Evolutionary conservation across 306 rosid species (phyloP).

Genomic region (Dalbergia cochinchinensis): DNA sequence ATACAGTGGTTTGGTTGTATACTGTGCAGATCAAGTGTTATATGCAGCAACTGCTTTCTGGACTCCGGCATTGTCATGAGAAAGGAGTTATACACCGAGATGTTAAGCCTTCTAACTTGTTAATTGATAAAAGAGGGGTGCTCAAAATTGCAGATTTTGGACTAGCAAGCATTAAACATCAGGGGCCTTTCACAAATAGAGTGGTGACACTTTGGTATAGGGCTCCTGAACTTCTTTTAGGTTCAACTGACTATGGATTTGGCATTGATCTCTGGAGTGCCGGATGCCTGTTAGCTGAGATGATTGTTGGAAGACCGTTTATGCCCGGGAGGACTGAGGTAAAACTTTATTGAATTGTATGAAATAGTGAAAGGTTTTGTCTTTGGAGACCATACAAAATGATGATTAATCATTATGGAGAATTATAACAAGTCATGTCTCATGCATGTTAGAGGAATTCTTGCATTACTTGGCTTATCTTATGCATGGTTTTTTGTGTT

Average conservation of each 20-base stretch:
- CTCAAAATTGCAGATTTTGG: conserved; percentile 92
- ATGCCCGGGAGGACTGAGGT: conserved; percentile 91
- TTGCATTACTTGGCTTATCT: not conserved
- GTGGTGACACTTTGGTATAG: conserved; percentile 96
- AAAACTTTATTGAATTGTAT: conserved; percentile 8
- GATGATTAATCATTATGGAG: not conserved
- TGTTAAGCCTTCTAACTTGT: conserved; percentile 79
- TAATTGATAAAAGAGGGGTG: conserved; percentile 69
- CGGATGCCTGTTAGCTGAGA: conserved; percentile 79
- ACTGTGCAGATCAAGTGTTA: conserved; percentile 71
- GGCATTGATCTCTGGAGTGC: conserved; percentile 92
- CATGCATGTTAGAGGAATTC: not conserved
- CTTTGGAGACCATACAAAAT: not conserved
- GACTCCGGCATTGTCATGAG: conserved; percentile 77
- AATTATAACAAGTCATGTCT: not conserved
- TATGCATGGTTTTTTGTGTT: conserved; percentile 2
- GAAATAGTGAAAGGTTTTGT: not conserved
- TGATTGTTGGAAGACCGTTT: conserved; percentile 73
- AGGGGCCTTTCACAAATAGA: conserved; percentile 65
- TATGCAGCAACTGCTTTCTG: conserved; percentile 80
- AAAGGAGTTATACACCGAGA: conserved; percentile 74
- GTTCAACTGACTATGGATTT: conserved; percentile 79
- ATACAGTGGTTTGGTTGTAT: not conserved
- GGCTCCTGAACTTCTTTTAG: conserved; percentile 87
- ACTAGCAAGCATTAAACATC: conserved; percentile 63